Percentiles rank a stretch among this genome's conserved stretches.
phyloP scores from a whole-genome alignment of 495 filamentous ascomycete genomes.

The Recurvomyces mirabilis region DNA sequence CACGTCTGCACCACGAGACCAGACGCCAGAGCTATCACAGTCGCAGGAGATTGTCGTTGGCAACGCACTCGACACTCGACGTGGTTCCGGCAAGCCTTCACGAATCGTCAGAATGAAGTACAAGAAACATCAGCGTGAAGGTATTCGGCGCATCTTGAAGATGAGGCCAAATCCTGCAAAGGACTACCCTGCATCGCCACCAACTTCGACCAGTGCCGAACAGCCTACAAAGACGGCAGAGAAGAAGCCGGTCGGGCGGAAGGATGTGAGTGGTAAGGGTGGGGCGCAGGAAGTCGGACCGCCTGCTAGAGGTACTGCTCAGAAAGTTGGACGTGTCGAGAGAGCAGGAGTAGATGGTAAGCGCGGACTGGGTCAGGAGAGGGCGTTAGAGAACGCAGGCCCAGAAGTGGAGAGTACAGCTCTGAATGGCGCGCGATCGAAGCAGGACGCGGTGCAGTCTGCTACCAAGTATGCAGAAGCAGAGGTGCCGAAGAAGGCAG shows the following conservation, averaged over 20 bases:
- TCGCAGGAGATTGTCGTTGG: slow-evolving; percentile 6
- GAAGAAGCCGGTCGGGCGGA: not conserved
- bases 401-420: no score
- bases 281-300: slow-evolving; percentile 13
- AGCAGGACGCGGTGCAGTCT: no score
- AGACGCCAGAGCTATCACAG: slow-evolving; percentile 5
- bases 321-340: not conserved
- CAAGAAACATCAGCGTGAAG: slow-evolving; percentile 5
- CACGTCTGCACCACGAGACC: not conserved
- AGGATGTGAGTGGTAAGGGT: slow-evolving; percentile 8
- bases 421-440: no score
- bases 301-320: not conserved
- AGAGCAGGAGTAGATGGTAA: not conserved
- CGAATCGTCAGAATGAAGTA: slow-evolving; percentile 19
- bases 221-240: slow-evolving; percentile 1
- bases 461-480: no score
- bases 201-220: not conserved
- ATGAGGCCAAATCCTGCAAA: slow-evolving; percentile 9
- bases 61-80: not conserved
- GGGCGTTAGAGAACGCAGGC: no score
- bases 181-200: not conserved
- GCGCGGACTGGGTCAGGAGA: no score
- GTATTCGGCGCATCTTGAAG: slow-evolving; percentile 10
- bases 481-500: no score
- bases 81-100: not conserved